Conservation (phyloP, 2,329 filamentous ascomycete species). For the Colletotrichum endophyticum region DNA sequence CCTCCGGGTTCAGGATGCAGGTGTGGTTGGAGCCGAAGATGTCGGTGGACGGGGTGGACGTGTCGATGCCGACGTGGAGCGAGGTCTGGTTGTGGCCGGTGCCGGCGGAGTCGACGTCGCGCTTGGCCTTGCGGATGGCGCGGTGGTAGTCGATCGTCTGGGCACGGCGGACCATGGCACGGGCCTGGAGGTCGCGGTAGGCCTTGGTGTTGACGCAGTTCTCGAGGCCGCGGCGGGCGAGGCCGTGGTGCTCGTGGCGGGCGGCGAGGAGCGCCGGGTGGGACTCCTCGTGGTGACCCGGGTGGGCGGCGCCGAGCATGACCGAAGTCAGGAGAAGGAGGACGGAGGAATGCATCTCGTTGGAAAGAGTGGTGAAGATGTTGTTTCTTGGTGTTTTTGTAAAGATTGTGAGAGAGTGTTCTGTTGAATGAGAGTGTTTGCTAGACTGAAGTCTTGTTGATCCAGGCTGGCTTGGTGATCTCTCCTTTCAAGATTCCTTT, state of each 20-base stretch:
- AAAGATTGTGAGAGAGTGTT: background rate
- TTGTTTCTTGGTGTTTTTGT: background rate
- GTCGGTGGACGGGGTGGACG: background rate
- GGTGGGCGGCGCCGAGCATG: constrained; percentile 1
- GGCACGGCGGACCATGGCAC: constrained; percentile 3
- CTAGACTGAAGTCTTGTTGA: background rate
- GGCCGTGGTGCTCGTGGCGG: constrained; percentile 2
- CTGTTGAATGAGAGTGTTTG: background rate
- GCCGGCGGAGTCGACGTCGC: constrained; percentile 1
- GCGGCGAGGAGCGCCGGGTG: background rate
- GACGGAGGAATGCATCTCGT: background rate
- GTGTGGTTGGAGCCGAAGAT: constrained; percentile 41
- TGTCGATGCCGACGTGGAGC: background rate
- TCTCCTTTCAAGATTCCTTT: background rate
- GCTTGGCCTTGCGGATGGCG: constrained; percentile 1
- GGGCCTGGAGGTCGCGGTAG: constrained; percentile 6
- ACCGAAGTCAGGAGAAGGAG: background rate
- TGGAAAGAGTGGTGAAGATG: background rate
- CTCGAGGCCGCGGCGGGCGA: constrained; percentile 4
- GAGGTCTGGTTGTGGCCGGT: background rate
- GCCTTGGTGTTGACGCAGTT: background rate
- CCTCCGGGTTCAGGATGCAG: constrained; percentile 50
- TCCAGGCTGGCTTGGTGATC: background rate
- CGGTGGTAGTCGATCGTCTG: background rate
- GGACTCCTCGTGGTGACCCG: constrained; percentile 2